Evolutionary conservation across 495 filamentous ascomycete genomes (phyloP), one percentile per base, ranked within the genome.

Genomic region (Hypomontagnella monticulosa): DNA sequence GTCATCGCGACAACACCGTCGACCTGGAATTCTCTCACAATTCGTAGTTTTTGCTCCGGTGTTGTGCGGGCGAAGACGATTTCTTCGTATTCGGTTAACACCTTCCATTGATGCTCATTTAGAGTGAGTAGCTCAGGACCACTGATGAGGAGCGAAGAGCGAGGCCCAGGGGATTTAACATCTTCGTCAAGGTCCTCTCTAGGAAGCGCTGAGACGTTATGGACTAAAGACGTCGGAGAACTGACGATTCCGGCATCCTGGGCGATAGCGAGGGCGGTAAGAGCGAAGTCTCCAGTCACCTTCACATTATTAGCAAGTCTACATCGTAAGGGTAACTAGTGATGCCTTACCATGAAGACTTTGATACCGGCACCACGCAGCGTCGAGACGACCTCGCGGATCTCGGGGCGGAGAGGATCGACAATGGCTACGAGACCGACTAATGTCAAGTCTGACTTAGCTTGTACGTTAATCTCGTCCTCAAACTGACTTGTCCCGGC

Each of bases 1-100:
- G 83, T 87, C 80, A 87, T 85, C 11, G 75, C 82, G 12, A 76
- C 90, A 76, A 63, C 77, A 4, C 80, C 78, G 11, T 84, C 76
- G 1, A 75, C 69, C 60, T 88, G 87, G 43, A 92, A 82, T 56
- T 90, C 87, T 19, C 81, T 82, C 11, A 93, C 88, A 57, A 92
- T 91, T 16, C 88, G 84, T 2, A 91, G 80, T 63, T 92, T 93
- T 59, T 92, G 90, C 64, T 93, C 90, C 0, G 89, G 88, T 0
- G 88, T 91, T 3, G 89, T 91, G 0, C 88, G 80, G 7, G 88
- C 84, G 67, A 91, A 91, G 34, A 90, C 86, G 33, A 89, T 85
- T 56, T 88, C 87, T 11, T 82, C 72, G 54, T 89, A 90, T 12
- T 74, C 69, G 40, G 81, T 85, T 7, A 90, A 69, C 18, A 75